Conservation (phyloP, 2,329 filamentous ascomycete species). For the Epichloe sylvatica region DNA sequence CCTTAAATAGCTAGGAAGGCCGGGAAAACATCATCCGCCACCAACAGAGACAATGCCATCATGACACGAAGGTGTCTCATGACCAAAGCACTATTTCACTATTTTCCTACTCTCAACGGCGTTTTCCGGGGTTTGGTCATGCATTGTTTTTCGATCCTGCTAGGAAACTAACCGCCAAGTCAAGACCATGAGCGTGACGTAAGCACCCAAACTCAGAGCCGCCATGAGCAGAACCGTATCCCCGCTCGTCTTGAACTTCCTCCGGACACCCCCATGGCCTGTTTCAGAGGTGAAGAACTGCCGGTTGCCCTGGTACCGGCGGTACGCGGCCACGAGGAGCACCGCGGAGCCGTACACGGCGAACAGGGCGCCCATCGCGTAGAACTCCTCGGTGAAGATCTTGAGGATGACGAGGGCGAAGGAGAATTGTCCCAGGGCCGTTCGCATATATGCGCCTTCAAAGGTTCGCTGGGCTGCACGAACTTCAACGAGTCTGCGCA, state of each 20-base stretch:
- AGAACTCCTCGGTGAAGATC: constrained; percentile 95
- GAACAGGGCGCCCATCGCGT: constrained; percentile 90
- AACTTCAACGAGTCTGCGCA: constrained; percentile 64
- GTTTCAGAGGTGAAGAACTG: constrained; percentile 63
- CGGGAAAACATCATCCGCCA: not conserved
- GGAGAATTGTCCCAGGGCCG: constrained; percentile 85
- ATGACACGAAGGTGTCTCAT: not conserved
- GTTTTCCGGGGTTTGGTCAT: no score
- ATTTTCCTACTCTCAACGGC: no score
- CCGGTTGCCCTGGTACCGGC: constrained; percentile 79
- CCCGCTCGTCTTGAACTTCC: constrained; percentile 49
- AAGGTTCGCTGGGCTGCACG: constrained; percentile 92
- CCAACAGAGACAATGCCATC: not conserved
- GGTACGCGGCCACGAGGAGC: constrained; percentile 67
- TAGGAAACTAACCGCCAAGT: constrained; percentile 31
- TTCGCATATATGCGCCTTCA: constrained; percentile 92
- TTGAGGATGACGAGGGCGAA: constrained; percentile 82
- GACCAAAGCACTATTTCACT: not conserved
- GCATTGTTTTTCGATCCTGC: not conserved
- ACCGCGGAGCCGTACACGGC: constrained; percentile 81
- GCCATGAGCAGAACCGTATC: constrained; percentile 48
- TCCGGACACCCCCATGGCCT: constrained; percentile 22
- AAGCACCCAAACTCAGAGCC: constrained; percentile 41
- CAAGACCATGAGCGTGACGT: constrained; percentile 41
- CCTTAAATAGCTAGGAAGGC: no score